Base-by-base conservation (phyloP, 2,329 filamentous ascomycete genomes). In the Trichoderma atrobrunneum region DNA sequence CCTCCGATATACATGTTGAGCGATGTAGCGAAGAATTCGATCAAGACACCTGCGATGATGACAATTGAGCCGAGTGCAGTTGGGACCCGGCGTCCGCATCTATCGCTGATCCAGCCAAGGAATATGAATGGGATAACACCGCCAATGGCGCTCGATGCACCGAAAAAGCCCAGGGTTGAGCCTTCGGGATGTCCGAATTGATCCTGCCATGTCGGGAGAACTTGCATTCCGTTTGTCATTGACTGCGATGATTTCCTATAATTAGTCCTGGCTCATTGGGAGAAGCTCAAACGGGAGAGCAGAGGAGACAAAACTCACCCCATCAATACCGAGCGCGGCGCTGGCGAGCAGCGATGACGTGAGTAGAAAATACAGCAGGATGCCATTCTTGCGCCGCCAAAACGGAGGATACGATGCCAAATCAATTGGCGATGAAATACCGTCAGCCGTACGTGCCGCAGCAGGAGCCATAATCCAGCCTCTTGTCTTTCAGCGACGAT, bases 261-360 rank as follows among this genome's bases (percentile, higher is more conserved):
- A 21, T 72, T 60, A 72, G 59, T 48, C 21, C 10, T 60, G 54
- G 4, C 12, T 26, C 26, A 8, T 6, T 24, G 7, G 67, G 5
- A 3, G 21, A 7, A 24, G 2, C 5, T 3, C 48, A 14, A 54
- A 24, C 5, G 3, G 10, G 5, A 14, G 11, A 54, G 48, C n/a
- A 7, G 10, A 28, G 32, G 6, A 34, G 14, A 54, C 28, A 60
- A 39, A 7, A 78, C 80, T 74, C 76, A 82, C 81, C 21, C 82
- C 83, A 51, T 84, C 83, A 56, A 84, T 83, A 16, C 83, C 83
- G 32, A 82, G 76, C 3, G 82, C 81, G 28, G 81, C 80, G 72
- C 82, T 84, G 39, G 82, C 81, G 36, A 84, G 74, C 1, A 84
- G 77, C 5, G 82, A 84, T 0, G 83, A 84, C 0, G 83, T 84